Evolutionary conservation across 192 early-diverging fungal genomes (phyloP), one percentile per base, ranked within the genome.

Genomic region (Geranomyces michiganensis): DNA sequence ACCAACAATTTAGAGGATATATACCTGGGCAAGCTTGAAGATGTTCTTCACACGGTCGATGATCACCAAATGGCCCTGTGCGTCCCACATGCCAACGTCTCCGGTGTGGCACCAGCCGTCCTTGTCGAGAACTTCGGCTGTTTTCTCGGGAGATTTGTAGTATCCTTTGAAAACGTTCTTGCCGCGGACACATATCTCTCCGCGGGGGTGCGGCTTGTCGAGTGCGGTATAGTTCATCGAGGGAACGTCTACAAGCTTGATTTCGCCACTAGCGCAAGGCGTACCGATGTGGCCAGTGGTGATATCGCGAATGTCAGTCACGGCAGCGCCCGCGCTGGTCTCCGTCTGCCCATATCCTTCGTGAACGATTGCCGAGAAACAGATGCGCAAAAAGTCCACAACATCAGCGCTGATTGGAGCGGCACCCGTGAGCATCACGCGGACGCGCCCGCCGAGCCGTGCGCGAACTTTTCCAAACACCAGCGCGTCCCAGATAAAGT

Each of bases 181-280:
- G 77, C 79, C 32, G 90, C 76, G 46, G 53, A 63, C 6, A 92
- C 89, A 90, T 55, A 99, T 86, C 82, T 99, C 97, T 67, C 97
- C 97, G 32, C 97, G 90, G n/a, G 97, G 94, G 70, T 78, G 78
- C 15, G 95, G 95, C 78, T 89, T 86, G 76, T 99, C 97, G 12
- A 88, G 84, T 8, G 90, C 81, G 21, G 74, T 78, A 76, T 98
- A 98, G 64, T 89, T 87, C 95, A 97, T 96, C 51, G 88, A 80
- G 12, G 95, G 94, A 7, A 99, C 88, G 67, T 96, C 94, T 0
- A 83, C 82, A n/a, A 99, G 84, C 81, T 96, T 97, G 55, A 94
- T 92, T 90, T 83, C 82, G 51, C 73, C 70, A 56, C 62, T 49
- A 8, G 59, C 17, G 21, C 29, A 63, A n/a, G 74, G 75, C 9